These are phyloP conservation scores for Pythium sp. DNA, from an alignment of 352 stramenopile genomes.

Conservation along the genomic window DNA sequence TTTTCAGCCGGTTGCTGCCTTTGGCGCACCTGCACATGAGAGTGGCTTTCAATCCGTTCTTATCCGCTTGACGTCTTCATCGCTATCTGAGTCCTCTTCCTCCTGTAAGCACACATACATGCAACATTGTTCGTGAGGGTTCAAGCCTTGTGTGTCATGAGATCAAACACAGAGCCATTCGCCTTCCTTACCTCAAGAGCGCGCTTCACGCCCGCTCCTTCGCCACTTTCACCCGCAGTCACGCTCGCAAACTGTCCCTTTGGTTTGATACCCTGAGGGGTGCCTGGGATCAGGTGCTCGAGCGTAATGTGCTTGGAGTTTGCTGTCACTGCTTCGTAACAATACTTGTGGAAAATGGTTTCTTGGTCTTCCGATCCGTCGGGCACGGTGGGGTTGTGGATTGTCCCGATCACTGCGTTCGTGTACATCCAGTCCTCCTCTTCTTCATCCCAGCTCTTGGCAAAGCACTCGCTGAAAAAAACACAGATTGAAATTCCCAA, in stretches of 20 bases:
- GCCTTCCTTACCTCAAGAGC: slow-evolving; percentile 32
- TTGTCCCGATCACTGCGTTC: slow-evolving; percentile 77
- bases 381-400: slow-evolving; percentile 43
- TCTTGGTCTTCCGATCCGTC: slow-evolving; percentile 40
- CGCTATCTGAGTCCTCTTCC: slow-evolving; percentile 17
- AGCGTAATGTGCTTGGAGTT: slow-evolving; percentile 80
- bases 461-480: slow-evolving; percentile 59
- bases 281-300: slow-evolving; percentile 67
- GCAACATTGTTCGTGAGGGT: slow-evolving; percentile 6
- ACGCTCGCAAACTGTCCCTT: slow-evolving; percentile 11
- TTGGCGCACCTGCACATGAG: neutral
- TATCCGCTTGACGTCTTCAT: slow-evolving; percentile 23
- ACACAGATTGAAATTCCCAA: neutral
- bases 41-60: slow-evolving; percentile 19
- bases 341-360: slow-evolving; percentile 90
- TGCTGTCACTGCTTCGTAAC: slow-evolving; percentile 79
- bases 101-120: neutral
- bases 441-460: slow-evolving; percentile 85
- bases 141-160: neutral
- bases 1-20: neutral
- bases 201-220: slow-evolving; percentile 40
- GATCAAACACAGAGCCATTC: neutral
- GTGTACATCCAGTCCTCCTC: slow-evolving; percentile 91
- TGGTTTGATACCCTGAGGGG: slow-evolving; percentile 34
- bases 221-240: slow-evolving; percentile 14